These are phyloP conservation scores for Trypanosoma melophagium DNA, from an alignment of 208 protist genomes.

Conservation along the genomic window DNA sequence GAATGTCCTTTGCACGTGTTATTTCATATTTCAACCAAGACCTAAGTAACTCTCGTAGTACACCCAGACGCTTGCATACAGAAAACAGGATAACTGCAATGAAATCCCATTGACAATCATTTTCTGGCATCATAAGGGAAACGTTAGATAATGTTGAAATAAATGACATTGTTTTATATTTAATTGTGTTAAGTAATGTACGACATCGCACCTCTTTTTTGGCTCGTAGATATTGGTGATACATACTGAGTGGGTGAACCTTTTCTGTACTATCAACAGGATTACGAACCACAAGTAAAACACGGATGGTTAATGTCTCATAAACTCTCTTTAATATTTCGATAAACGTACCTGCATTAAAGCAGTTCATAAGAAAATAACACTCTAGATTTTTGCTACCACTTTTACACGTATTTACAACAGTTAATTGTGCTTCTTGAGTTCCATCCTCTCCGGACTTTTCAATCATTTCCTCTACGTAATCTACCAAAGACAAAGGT, in stretches of 20 bases:
- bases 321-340: conserved; percentile 4
- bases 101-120: conserved; percentile 7
- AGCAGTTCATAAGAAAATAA: conserved; percentile 1
- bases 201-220: conserved; percentile 12
- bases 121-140: conserved; percentile 6
- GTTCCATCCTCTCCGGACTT: background rate
- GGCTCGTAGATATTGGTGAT: conserved; percentile 9
- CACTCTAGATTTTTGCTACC: background rate
- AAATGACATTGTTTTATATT: conserved; percentile 9
- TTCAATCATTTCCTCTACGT: background rate
- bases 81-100: conserved; percentile 4
- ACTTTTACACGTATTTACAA: background rate
- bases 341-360: background rate
- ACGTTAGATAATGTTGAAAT: conserved; percentile 11
- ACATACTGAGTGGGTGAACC: background rate
- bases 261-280: background rate
- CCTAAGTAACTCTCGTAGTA: conserved; percentile 2
- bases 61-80: background rate
- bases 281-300: conserved; percentile 1
- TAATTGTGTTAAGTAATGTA: background rate
- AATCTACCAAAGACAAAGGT: background rate
- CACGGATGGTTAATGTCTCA: background rate
- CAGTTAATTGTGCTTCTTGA: background rate
- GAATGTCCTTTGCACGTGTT: conserved; percentile 5
- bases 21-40: conserved; percentile 10